phyloP scores from a whole-genome alignment of 2,329 filamentous ascomycete species.

The Whalleya microplaca region DNA sequence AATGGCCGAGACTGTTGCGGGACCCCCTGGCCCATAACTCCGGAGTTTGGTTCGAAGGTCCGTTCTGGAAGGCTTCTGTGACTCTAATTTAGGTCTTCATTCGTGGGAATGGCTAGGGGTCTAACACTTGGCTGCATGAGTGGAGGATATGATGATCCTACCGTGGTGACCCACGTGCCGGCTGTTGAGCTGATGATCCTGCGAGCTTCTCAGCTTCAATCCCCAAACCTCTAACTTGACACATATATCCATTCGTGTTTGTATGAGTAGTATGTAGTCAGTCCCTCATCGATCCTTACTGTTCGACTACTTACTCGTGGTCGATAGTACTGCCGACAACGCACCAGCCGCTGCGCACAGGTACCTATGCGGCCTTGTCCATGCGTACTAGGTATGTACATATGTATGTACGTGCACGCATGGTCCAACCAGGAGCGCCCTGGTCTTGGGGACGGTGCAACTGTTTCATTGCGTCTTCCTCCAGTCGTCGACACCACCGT shows the following conservation, averaged over 20 bases:
- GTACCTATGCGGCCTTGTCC: background rate
- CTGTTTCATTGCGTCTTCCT: background rate
- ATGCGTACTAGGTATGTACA: background rate
- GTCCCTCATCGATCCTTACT: background rate
- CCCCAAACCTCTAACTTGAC: background rate
- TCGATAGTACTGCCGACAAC: background rate
- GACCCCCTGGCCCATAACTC: constrained; percentile 1
- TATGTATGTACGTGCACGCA: background rate
- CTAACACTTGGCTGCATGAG: constrained; percentile 13
- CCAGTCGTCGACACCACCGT: background rate
- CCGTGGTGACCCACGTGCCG: constrained; percentile 19
- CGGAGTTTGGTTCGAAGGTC: background rate
- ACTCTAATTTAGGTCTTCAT: constrained; percentile 19
- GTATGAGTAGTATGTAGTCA: background rate
- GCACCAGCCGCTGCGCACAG: too few relatives aligned
- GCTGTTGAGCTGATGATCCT: constrained; percentile 3
- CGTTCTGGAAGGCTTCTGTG: constrained; percentile 25
- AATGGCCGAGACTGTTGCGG: constrained; percentile 14
- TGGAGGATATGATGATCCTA: constrained; percentile 14
- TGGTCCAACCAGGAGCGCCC: background rate
- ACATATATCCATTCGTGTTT: background rate
- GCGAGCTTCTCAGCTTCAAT: background rate
- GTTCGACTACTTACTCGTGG: background rate
- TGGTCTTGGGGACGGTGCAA: background rate
- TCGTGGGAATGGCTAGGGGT: constrained; percentile 8